Percentiles rank a stretch among this genome's conserved stretches.
Conservation (phyloP, 2,329 filamentous ascomycete species). For the Whalleya microplaca region DNA sequence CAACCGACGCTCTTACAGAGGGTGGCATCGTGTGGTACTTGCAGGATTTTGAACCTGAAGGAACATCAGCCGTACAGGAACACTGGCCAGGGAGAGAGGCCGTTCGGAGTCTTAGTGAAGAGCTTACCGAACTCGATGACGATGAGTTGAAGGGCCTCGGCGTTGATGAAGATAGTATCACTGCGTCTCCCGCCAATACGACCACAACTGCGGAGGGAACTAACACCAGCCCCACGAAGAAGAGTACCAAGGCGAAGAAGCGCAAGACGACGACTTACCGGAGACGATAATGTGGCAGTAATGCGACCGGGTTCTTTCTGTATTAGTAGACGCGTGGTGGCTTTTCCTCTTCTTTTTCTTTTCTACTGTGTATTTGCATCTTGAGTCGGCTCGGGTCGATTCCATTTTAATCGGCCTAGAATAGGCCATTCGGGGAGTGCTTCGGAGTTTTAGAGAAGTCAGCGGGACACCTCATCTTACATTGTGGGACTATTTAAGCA, state of each 20-base stretch:
- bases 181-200: conserved; percentile 40
- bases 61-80: conserved; percentile 79
- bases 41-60: conserved; percentile 75
- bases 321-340: conserved; percentile 10
- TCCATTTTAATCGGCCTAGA: conserved; percentile 3
- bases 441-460: conserved; percentile 14
- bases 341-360: conserved; percentile 6
- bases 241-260: conserved; percentile 31
- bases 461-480: not conserved
- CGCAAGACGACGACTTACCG: conserved; percentile 33
- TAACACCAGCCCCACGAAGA: conserved; percentile 31
- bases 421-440: not conserved
- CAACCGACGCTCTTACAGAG: conserved; percentile 59
- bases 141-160: conserved; percentile 78
- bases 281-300: conserved; percentile 24
- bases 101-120: conserved; percentile 72
- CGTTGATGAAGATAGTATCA: conserved; percentile 52
- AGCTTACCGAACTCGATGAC: conserved; percentile 89
- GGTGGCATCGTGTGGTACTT: conserved; percentile 92
- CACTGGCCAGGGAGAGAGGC: conserved; percentile 74
- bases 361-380: conserved; percentile 29
- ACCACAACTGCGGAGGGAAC: conserved; percentile 26
- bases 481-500: not conserved
- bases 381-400: conserved; percentile 17
- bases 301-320: conserved; percentile 16